Evolutionary conservation across 208 protist species (phyloP), one percentile per base, ranked within the genome.

Genomic region (Trypanosoma caninum): DNA sequence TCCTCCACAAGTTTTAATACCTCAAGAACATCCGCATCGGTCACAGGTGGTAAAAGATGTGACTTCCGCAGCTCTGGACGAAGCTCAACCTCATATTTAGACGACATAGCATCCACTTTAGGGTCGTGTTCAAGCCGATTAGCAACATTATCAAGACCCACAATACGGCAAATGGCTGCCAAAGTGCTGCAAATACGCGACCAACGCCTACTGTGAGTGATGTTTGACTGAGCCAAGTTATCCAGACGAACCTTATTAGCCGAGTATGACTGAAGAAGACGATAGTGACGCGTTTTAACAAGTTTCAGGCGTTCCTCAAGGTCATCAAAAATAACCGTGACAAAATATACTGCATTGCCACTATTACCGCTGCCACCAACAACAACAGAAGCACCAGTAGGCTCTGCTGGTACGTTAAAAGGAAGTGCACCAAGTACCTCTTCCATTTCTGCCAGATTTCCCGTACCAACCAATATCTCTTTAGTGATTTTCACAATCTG

Each of bases 11-110:
- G 58, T 47, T 72, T 72, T 40, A 91, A 46, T 28, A 72, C 65
- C 30, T 88, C 76, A 40, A 88, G 51, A 8, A 91, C 50, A 22
- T 81, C 84, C 13, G 25, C 34, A 50, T 91, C 84, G 16, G 65
- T 82, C 0, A 91, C 68, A 40, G 53, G 46, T 13, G 42, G 52
- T 4, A 40, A 13, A 3, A 48, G 41, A 18, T 53, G 14, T 25
- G 57, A 30, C 28, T 61, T 65, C 22, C 50, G 37, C 23, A 61
- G 62, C 3, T 59, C 50, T 4, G 40, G 42, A 16, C 63, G 63
- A 1, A 72, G 59, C 37, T 56, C 51, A 22, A 46, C 33, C 46
- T 66, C 45, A n/a, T 46, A 61, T 22, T 28, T 28, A 13, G 51
- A 48, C 11, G 52, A n/a, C 2, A 30, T 50, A 0, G 53, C 38